Evolutionary conservation across 192 early-diverging fungal genomes (phyloP), one percentile per base, ranked within the genome.

Genomic region (Coemansia sp.): DNA sequence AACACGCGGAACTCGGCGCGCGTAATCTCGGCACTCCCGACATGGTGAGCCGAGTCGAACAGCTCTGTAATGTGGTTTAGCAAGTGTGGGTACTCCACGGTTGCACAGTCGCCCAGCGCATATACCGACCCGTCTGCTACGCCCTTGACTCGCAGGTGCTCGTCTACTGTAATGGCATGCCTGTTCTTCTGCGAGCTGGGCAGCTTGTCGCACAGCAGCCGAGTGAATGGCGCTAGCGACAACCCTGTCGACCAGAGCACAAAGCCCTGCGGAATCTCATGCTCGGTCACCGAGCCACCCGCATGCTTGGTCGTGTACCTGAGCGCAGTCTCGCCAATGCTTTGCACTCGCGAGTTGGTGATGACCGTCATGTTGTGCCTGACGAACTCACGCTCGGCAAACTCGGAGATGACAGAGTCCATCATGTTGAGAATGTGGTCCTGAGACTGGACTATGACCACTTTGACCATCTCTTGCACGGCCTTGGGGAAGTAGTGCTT

Each of bases 21-120:
- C 21, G 71, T 67, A 43, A 80, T 80, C 36, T 70, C 77, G 19
- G 22, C 55, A 48, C 37, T 46, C 32, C 53, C 62, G 14, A 21
- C 32, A 44, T 58, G 57, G 48, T 67, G 61, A 0, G 68, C 72
- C 8, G 71, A 70, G 54, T 70, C 64, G n/a, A 80, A 74, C 54
- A 80, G 68, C 65, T 74, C 72, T 21, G 48, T 53, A 38, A 80
- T 67, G 43, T 63, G 50, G 14, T 40, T 41, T 42, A 80, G 53
- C 32, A 80, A 63, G 29, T 74, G 82, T 44, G 86, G 83, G 37
- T 87, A 79, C 50, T 87, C 89, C 57, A 89, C 76, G 40, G 92
- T 88, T 3, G 93, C 92, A 60, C 93, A 95, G 76, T 98, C 95
- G 39, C 95, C 95, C 21, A 93, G 68, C 0, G 91, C 91, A 76